Evolutionary conservation across 192 early-diverging fungal genomes (phyloP), one percentile per base, ranked within the genome.

Genomic region (Linnemannia zychae): DNA sequence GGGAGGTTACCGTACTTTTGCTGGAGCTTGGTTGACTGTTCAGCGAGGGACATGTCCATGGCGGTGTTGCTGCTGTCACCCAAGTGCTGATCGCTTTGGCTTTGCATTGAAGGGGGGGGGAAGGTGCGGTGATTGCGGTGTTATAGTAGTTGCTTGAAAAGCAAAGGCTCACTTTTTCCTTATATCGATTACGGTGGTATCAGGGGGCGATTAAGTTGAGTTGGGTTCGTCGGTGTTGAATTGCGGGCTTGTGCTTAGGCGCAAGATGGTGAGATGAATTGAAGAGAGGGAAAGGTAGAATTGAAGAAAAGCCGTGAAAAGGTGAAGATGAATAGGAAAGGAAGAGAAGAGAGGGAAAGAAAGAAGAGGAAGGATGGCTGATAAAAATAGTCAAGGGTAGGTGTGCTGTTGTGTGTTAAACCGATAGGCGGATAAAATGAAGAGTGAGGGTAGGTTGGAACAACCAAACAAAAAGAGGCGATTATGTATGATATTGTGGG

Each of bases 1-100:
- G 83, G 77, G 1, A 79, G 57, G n/a, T 28, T 67, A 2, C 83
- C 83, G 22, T 85, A 85, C 38, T 79, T 85, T 34, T 52, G 44
- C 17, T 79, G 83, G 22, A 85, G 77, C 47, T 85, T 85, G 40
- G 77, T 65, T 3, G 52, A 31, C 65, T 85, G 83, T 69, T 85
- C 83, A 18, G 74, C 77, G 69, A 85, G 76, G 24, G 70, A 53
- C 1, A 33, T 44, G 24, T 81, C 80, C 38, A 46, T 57, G 47
- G 31, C 18, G 66, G 52, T 75, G 75, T 70, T 77, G 53, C 66
- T 78, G 73, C 76, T 37, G 63, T 9, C 44, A 2, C 83, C 77
- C 34, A 85, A 34, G 28, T 85, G 83, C 60, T 85, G 83, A 46
- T 75, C 74, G 34, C 76, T 77, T 38, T 76, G 74, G 78, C 74